Base-by-base conservation (phyloP, 225 moss, liverwort and hornwort genomes). In the Marchantia polymorpha region DNA sequence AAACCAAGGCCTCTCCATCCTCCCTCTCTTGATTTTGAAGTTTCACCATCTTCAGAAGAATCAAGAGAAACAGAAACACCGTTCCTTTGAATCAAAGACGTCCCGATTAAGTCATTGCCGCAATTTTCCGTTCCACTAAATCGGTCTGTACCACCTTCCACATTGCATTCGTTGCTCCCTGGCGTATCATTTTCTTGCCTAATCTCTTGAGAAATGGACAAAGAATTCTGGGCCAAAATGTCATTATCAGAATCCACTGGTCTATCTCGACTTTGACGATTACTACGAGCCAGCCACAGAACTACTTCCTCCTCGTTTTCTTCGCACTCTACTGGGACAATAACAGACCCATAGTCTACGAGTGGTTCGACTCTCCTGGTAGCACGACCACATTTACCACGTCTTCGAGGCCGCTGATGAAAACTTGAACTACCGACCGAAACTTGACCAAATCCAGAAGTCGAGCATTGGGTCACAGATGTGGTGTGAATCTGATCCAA, bases 1-100 rank as follows among this genome's bases (percentile, higher is more conserved):
- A 16, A 25, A 23, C 78, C 78, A 46, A 86, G 51, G 46, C 74
- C 74, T 59, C 86, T 83, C 86, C 86, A 86, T 78, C 86, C 83
- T 77, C 64, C 80, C 55, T 29, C 22, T 2, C 79, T 30, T 55
- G 20, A 29, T 27, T 69, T 65, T 50, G 22, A 13, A 65, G 25
- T 4, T 30, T 70, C 64, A n/a, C 31, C 20, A 6, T 27, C 25
- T 29, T 75, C 77, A 13, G 25, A 52, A 25, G 29, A 2, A 25
- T 1, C 13, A 9, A 31, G 30, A 6, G 23, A 13, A 67, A 1
- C 67, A 67, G 30, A 16, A 15, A 29, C 25, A 13, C 10, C 8
- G 10, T 72, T 13, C 52, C 65, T 25, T 64, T 73, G 30, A n/a
- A 22, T n/a, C 64, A 47, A 29, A 77, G 16, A 52, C 12, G 53